These are phyloP conservation scores for Novymonas esmeraldas DNA, from an alignment of 208 protist species.

Conservation along the genomic window DNA sequence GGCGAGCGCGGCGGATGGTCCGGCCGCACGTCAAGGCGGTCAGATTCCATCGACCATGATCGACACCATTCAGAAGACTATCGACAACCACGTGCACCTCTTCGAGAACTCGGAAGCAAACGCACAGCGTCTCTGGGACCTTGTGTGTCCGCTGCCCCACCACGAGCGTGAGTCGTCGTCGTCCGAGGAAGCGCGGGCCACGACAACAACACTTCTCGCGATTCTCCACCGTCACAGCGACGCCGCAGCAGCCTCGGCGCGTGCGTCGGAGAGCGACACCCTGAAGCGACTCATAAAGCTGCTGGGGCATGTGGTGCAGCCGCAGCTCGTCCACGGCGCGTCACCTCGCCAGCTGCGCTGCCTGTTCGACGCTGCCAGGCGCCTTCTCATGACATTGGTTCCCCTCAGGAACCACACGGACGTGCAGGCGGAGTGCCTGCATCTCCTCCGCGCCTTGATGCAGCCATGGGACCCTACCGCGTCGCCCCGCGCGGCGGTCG, in stretches of 20 bases:
- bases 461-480: neutral
- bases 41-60: neutral
- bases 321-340: constrained; percentile 7
- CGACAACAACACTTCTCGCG: neutral
- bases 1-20: neutral
- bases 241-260: neutral
- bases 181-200: neutral
- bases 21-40: neutral
- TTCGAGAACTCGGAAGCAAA: neutral
- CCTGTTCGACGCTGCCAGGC: constrained; percentile 12
- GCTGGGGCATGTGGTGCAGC: constrained; percentile 10
- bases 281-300: constrained; percentile 8
- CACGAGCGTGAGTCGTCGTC: neutral
- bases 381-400: constrained; percentile 25
- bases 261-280: constrained; percentile 4
- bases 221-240: constrained; percentile 4
- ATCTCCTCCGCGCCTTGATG: constrained; percentile 31
- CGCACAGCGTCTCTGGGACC: constrained; percentile 12
- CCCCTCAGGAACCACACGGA: constrained; percentile 26
- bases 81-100: constrained; percentile 6
- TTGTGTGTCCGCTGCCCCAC: neutral
- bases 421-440: constrained; percentile 37
- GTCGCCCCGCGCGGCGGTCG: neutral
- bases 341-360: constrained; percentile 10
- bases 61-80: constrained; percentile 5